Base-by-base conservation (phyloP, 768 basidiomycete species). In the Boletus subparvulus region DNA sequence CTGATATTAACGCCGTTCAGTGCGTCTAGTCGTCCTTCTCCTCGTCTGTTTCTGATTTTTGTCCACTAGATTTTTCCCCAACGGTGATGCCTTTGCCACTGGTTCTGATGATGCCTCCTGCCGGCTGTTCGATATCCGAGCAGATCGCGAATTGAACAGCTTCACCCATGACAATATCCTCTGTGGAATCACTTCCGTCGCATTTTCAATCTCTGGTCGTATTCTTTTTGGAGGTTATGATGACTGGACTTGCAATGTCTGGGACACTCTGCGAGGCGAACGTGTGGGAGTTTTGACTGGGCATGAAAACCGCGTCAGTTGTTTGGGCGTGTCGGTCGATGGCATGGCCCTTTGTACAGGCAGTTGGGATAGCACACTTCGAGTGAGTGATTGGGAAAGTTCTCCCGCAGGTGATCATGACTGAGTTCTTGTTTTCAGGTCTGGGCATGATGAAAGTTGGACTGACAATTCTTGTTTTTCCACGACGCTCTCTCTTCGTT, bases 171-270 rank as follows among this genome's bases (percentile, higher is more conserved):
- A 98, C 77, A 98, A 98, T 74, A 98, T 99, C 65, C 83, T 98
- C 16, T 98, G 96, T 68, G 96, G 97, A 61, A 97, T 99, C 74
- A 99, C 96, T 14, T 98, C 95, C 5, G 97, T 99, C 63, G 96
- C 94, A 14, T 99, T 99, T 80, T 98, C 96, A 5, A 92, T 93
- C 64, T 98, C 95, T 28, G 96, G 96, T 37, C 90, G 96, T 57
- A 92, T 99, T 65, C 81, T 99, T 39, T 99, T 99, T 64, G 96
- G 97, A 61, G 96, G 96, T 41, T 99, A 99, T 71, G 96, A 99
- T 74, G 96, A 99, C 71, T 98, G 97, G 92, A 98, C 97, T 63
- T 95, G 94, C 80, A 99, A 99, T 70, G 96, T 98, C 50, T 99
- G 96, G 96, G 96, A 99, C 72, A 98, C 95, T 30, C 80, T 99